Evolutionary conservation across 2,329 filamentous ascomycete genomes (phyloP), one percentile per base, ranked within the genome.

Genomic region (Periconia sp.): DNA sequence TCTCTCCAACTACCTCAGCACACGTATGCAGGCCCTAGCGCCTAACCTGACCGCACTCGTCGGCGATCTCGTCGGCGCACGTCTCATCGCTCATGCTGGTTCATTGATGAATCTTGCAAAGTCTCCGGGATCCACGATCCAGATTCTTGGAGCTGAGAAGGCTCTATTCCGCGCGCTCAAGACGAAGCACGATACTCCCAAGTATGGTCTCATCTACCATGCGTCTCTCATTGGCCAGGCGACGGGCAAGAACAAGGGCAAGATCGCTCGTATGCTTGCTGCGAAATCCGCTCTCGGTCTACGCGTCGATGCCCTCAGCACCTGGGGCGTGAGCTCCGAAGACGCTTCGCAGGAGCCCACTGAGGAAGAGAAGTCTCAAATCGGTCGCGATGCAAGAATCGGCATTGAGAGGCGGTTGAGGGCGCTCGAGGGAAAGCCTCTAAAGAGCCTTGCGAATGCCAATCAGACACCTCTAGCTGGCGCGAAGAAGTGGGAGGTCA

Each of bases 151-250:
- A 78, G 94, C 94, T 48, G 94, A 99, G 78, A 99, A 99, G 82
- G 94, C 94, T 6, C 84, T 99, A 31, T 99, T 99, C 86, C 86
- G 94, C 66, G 94, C 94, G 15, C 81, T 99, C 53, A 99, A 99
- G 84, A 99, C 94, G 36, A 97, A 99, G 82, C 92, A 97, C 73
- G 91, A 96, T 68, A 99, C 94, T 26, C 94, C 94, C 68, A 99
- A 97, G 76, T 99, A 97, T 65, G 94, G 94, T 50, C 83, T 99
- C 32, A 95, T 99, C 55, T 95, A 72, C 55, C 70, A 73, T 52
- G 70, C 70, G 12, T 72, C 69, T 19, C 83, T 99, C 30, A 94
- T 99, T 50, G 94, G 94, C 31, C 94, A 99, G 77, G 94, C 94
- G 21, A 95, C 89, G 15, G 94, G 94, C 64, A 92, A 90, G 79